A percentile compares a stretch with the other conserved stretches of the same genome.
Conservation (phyloP, 1,284 basidiomycete species). For the Malassezia dermatis region DNA sequence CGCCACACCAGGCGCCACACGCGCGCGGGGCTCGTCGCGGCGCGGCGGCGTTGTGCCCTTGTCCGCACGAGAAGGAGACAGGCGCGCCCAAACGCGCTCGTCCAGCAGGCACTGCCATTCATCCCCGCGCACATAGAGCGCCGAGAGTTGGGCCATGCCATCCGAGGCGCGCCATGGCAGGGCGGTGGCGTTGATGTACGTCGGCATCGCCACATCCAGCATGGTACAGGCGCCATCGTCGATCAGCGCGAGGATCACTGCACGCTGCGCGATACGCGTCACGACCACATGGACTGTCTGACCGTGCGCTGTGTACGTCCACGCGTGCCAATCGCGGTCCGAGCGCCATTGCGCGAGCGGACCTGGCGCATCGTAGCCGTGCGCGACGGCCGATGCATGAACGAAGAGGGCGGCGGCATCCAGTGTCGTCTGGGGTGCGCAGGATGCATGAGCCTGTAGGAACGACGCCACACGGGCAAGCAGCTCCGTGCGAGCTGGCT, state of each 20-base stretch:
- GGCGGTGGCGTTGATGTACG: not conserved
- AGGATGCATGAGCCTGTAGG: not conserved
- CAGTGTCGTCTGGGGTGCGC: not conserved
- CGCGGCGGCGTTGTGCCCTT: too few relatives aligned
- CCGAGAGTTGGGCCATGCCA: not conserved
- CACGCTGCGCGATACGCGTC: not conserved
- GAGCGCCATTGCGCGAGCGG: not conserved
- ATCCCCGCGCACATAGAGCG: not conserved
- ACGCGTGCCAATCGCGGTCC: not conserved
- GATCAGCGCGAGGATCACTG: constrained; percentile 1
- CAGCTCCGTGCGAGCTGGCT: not conserved
- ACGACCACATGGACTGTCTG: not conserved
- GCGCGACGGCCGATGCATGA: not conserved
- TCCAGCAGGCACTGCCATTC: not conserved
- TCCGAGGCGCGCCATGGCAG: not conserved
- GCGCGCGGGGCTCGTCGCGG: not conserved
- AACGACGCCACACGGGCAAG: not conserved
- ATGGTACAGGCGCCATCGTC: not conserved
- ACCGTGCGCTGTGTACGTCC: not conserved
- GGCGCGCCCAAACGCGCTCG: not conserved
- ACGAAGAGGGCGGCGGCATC: not conserved
- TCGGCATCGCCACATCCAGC: not conserved
- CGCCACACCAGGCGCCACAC: not conserved
- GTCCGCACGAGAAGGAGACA: not conserved
- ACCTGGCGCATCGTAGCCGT: not conserved